Percentiles rank a stretch among this genome's conserved stretches.
These are phyloP conservation scores for Priceomyces castillae DNA, from an alignment of 805 yeast species.

Conservation along the genomic window DNA sequence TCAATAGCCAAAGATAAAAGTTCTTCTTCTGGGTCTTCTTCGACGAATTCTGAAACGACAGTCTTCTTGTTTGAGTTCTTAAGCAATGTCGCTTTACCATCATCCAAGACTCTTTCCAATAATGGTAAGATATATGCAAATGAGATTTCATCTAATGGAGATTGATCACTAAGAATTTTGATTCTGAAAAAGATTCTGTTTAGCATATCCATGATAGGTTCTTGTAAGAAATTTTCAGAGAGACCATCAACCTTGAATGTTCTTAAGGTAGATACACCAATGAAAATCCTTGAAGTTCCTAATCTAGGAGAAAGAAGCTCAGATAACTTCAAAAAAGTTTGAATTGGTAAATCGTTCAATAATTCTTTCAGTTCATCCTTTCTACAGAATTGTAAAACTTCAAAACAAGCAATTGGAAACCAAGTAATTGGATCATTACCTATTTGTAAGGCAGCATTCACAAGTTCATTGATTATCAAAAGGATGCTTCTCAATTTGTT, in stretches of 20 bases:
- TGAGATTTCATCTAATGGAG: constrained; percentile 64
- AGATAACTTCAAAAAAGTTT: constrained; percentile 56
- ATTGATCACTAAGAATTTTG: constrained; percentile 70
- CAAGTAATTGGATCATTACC: constrained; percentile 67
- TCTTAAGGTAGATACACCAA: constrained; percentile 73
- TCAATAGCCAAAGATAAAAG: constrained; percentile 75
- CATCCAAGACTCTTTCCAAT: constrained; percentile 61
- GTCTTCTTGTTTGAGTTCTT: constrained; percentile 50
- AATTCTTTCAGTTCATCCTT: constrained; percentile 29
- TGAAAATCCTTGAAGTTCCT: constrained; percentile 46
- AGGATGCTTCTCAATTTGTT: constrained; percentile 47
- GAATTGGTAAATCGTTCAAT: constrained; percentile 43
- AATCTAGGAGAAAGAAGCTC: constrained; percentile 49
- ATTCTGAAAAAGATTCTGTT: constrained; percentile 71
- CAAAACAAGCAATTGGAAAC: constrained; percentile 65
- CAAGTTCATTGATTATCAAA: constrained; percentile 52
- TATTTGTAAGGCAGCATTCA: constrained; percentile 46
- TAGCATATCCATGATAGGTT: constrained; percentile 51
- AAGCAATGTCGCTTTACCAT: constrained; percentile 57
- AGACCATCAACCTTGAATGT: constrained; percentile 46
- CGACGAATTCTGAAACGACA: constrained; percentile 65
- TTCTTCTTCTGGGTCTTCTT: constrained; percentile 87
- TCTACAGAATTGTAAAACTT: constrained; percentile 46
- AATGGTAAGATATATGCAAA: constrained; percentile 76
- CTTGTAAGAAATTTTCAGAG: constrained; percentile 46